Percentiles rank a stretch among this genome's conserved stretches.
Conservation (phyloP, 768 basidiomycete genomes). For the Gyrodon lividus region DNA sequence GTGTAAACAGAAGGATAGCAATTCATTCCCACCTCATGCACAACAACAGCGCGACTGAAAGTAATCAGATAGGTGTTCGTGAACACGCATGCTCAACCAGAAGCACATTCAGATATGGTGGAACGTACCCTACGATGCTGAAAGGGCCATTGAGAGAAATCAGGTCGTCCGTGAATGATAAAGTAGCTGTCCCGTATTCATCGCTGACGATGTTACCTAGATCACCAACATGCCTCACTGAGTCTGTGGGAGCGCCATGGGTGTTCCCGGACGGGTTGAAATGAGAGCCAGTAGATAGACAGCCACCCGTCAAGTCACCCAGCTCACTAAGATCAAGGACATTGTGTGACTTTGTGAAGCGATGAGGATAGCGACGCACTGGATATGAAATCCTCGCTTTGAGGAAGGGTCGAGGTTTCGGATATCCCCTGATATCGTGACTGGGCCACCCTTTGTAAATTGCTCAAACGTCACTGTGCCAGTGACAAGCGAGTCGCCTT, state of each 20-base stretch:
- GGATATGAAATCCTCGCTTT: slow-evolving; percentile 75
- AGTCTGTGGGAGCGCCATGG: slow-evolving; percentile 63
- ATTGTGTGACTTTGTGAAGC: slow-evolving; percentile 20
- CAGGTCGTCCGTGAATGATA: slow-evolving; percentile 56
- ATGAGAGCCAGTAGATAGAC: slow-evolving; percentile 68
- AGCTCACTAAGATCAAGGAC: slow-evolving; percentile 22
- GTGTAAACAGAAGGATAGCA: slow-evolving; percentile 7
- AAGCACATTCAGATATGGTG: neutral
- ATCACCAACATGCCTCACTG: slow-evolving; percentile 68
- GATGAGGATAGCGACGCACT: slow-evolving; percentile 45
- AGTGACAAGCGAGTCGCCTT: slow-evolving; percentile 55
- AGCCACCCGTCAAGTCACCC: slow-evolving; percentile 68
- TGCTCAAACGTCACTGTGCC: slow-evolving; percentile 73
- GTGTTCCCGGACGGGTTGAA: slow-evolving; percentile 69
- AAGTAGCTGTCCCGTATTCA: slow-evolving; percentile 50
- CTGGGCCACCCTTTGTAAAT: slow-evolving; percentile 43
- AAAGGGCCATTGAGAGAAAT: slow-evolving; percentile 67
- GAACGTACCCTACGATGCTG: slow-evolving; percentile 66
- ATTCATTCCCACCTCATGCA: slow-evolving; percentile 57
- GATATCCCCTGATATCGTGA: slow-evolving; percentile 63
- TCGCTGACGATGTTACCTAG: slow-evolving; percentile 73
- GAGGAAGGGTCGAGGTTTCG: slow-evolving; percentile 56
- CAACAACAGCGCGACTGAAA: slow-evolving; percentile 64
- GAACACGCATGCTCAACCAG: slow-evolving; percentile 2
- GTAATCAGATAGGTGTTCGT: slow-evolving; percentile 5